phyloP scores from a whole-genome alignment of 345 rosid genomes.

The Hibiscus trionum region DNA sequence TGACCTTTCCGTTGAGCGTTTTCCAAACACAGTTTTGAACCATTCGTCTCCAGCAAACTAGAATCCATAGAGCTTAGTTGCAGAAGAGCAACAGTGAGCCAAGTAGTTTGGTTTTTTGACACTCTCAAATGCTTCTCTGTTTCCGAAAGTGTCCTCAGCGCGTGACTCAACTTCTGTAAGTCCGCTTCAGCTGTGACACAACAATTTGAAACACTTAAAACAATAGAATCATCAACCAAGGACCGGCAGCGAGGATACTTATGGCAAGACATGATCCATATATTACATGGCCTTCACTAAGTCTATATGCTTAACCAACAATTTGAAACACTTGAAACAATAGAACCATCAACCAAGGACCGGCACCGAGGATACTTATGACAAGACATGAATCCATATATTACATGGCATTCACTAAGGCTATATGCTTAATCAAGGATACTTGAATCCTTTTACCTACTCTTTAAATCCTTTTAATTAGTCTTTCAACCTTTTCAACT shows the following conservation, averaged over 20 bases:
- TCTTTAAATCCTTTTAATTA: too few relatives aligned
- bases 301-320: neutral
- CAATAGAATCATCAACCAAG: neutral
- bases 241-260: neutral
- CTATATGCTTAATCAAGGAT: neutral
- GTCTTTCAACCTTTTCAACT: neutral
- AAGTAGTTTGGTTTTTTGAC: constrained; percentile 85
- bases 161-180: constrained; percentile 59
- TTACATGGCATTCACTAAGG: neutral
- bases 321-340: constrained; percentile 4
- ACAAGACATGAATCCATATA: neutral
- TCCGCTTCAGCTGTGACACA: constrained; percentile 61
- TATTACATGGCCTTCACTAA: too few relatives aligned
- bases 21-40: constrained; percentile 34
- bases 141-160: constrained; percentile 80
- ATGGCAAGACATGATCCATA: neutral
- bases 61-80: constrained; percentile 66
- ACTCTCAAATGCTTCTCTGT: constrained; percentile 90
- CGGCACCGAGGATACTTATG: neutral
- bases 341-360: neutral
- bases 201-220: constrained; percentile 8
- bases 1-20: constrained; percentile 46
- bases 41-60: constrained; percentile 34
- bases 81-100: constrained; percentile 93
- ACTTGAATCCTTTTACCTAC: neutral